These are phyloP conservation scores for Austroboletus niveus DNA, from an alignment of 1,284 basidiomycete species.

Conservation along the genomic window DNA sequence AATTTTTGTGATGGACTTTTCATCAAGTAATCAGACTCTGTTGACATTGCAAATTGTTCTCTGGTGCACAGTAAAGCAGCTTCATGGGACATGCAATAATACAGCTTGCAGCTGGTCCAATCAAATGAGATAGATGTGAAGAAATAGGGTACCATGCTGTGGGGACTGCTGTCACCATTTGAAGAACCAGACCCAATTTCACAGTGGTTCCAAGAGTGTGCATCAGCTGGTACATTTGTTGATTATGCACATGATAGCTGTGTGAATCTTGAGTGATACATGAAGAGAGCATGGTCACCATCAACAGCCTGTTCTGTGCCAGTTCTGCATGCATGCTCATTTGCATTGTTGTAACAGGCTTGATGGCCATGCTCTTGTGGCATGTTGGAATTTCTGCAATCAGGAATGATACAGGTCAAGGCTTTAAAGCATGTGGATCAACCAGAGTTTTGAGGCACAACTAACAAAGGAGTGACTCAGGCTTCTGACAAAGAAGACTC, in stretches of 20 bases:
- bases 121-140: slow-evolving; percentile 7
- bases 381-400: slow-evolving; percentile 24
- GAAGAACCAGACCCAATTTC: slow-evolving; percentile 2
- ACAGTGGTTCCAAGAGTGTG: slow-evolving; percentile 23
- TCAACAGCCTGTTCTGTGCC: slow-evolving; percentile 28
- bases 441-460: too few species aligned
- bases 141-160: slow-evolving; percentile 19
- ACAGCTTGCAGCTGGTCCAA: slow-evolving; percentile 13
- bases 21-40: slow-evolving; percentile 35
- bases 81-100: slow-evolving; percentile 9
- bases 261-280: slow-evolving; percentile 31
- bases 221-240: slow-evolving; percentile 34
- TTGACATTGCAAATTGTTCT: slow-evolving; percentile 40
- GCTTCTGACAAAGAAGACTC: too few species aligned
- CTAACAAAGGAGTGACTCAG: too few species aligned
- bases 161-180: slow-evolving; percentile 3
- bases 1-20: too few species aligned
- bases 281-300: slow-evolving; percentile 27
- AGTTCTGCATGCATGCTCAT: slow-evolving; percentile 22
- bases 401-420: slow-evolving; percentile 37
- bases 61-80: slow-evolving; percentile 39
- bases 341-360: slow-evolving; percentile 20
- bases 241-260: slow-evolving; percentile 34
- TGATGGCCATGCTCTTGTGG: slow-evolving; percentile 33
- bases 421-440: slow-evolving; percentile 42